phyloP scores from a whole-genome alignment of 2,329 filamentous ascomycete genomes.

The Thielaviopsis populi region DNA sequence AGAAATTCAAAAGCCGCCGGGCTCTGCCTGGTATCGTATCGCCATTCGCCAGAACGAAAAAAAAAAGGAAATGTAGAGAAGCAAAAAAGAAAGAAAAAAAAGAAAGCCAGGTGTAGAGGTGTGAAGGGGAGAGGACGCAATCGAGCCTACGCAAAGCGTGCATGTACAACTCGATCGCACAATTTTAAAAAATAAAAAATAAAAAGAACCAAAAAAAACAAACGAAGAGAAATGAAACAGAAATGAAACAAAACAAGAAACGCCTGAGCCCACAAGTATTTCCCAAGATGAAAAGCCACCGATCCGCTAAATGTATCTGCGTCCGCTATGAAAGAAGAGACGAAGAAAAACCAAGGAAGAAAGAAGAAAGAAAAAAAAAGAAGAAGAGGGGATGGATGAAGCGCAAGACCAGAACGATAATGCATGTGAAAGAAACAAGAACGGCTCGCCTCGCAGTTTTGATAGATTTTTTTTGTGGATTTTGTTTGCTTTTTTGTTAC shows the following conservation, averaged over 20 bases:
- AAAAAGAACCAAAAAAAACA: slow-evolving; percentile 2
- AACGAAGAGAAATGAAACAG: not conserved
- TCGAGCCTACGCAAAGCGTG: not conserved
- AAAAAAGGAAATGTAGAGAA: not conserved
- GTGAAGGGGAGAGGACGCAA: not conserved
- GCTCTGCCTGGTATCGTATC: slow-evolving; percentile 16
- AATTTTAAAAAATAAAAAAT: not conserved
- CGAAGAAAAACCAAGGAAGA: slow-evolving; percentile 3
- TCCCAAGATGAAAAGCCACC: slow-evolving; percentile 3
- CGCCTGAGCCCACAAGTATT: slow-evolving; percentile 2
- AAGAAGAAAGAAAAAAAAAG: not conserved
- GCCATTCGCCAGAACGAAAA: slow-evolving; percentile 11
- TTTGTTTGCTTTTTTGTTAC: not conserved
- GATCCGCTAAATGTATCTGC: not conserved
- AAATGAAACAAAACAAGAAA: slow-evolving; percentile 15
- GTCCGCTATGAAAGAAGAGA: slow-evolving; percentile 7
- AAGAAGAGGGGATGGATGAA: slow-evolving; percentile 1
- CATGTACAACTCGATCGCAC: not conserved
- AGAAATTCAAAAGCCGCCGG: slow-evolving; percentile 9
- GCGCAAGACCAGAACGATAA: not conserved
- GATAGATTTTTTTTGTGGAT: not conserved
- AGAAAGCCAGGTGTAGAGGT: not conserved
- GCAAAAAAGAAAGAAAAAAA: not conserved
- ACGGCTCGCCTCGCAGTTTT: slow-evolving; percentile 1
- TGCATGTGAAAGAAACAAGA: not conserved